Conservation (phyloP, 768 basidiomycete genomes). For the Mycena rebaudengoi region DNA sequence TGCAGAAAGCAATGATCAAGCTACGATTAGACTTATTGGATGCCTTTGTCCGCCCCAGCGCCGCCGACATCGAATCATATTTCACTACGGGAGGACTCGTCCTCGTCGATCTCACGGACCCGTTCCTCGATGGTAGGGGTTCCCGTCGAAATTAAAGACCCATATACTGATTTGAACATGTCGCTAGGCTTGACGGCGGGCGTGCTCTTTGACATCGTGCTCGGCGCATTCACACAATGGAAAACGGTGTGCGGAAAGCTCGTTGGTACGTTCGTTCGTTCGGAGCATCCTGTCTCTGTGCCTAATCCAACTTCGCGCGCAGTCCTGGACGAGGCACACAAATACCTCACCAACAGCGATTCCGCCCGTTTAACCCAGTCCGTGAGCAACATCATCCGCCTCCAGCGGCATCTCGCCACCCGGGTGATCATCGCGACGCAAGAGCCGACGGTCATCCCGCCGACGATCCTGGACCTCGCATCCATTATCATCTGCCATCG, state of each 20-base stretch:
- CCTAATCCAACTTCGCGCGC: neutral
- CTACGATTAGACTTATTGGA: conserved; percentile 57
- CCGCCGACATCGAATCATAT: conserved; percentile 27
- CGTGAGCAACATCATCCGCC: conserved; percentile 55
- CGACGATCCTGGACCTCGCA: conserved; percentile 58
- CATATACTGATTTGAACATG: neutral
- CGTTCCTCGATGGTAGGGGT: conserved; percentile 55
- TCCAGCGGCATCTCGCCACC: conserved; percentile 62
- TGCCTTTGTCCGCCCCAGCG: conserved; percentile 46
- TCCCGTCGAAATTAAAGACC: neutral
- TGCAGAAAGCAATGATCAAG: conserved; percentile 48
- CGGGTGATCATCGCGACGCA: no score
- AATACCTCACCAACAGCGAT: conserved; percentile 53
- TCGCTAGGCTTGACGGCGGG: conserved; percentile 15
- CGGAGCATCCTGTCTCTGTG: neutral
- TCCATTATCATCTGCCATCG: conserved; percentile 57
- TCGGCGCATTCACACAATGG: conserved; percentile 25
- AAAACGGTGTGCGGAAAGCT: conserved; percentile 18
- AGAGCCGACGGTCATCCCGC: conserved; percentile 63
- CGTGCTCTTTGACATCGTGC: conserved; percentile 56
- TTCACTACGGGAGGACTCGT: conserved; percentile 55
- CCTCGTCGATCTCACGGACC: conserved; percentile 61
- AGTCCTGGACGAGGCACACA: conserved; percentile 62
- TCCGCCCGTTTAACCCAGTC: conserved; percentile 53
- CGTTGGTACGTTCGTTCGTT: conserved; percentile 17